Percentiles rank a stretch among this genome's conserved stretches.
Conservation (phyloP, 352 stramenopile genomes). For the Thalassiosira livingstoniorum region DNA sequence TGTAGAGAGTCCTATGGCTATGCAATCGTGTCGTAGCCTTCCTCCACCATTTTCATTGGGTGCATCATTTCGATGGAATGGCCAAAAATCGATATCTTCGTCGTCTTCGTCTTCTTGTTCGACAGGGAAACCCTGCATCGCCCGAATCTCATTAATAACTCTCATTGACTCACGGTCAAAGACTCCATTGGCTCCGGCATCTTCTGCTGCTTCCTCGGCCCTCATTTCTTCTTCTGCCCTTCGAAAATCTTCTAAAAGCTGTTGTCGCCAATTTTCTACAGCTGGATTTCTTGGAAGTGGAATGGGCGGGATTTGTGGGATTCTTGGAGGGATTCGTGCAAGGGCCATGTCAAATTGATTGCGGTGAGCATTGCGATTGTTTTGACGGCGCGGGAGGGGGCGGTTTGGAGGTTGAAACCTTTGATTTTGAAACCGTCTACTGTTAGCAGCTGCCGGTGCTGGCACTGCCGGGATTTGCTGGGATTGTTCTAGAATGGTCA, state of each 20-base stretch:
- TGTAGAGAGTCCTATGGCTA: slow-evolving; percentile 83
- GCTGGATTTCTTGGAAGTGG: too few species aligned
- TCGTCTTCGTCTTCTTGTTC: too few species aligned
- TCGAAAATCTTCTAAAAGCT: too few species aligned
- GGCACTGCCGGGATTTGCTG: not conserved
- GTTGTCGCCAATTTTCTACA: too few species aligned
- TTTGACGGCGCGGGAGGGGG: not conserved
- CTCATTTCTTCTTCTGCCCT: too few species aligned
- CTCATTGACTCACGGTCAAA: not conserved
- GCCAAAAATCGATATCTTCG: not conserved
- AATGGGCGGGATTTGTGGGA: not conserved
- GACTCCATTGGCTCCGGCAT: too few species aligned
- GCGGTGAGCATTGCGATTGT: not conserved
- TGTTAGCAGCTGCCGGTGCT: not conserved
- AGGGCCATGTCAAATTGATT: not conserved
- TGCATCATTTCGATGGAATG: not conserved
- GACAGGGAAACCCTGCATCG: too few species aligned
- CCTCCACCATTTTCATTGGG: not conserved
- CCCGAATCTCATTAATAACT: too few species aligned
- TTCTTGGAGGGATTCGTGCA: not conserved
- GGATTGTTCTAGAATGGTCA: slow-evolving; percentile 66
- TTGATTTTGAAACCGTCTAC: not conserved
- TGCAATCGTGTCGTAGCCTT: slow-evolving; percentile 67
- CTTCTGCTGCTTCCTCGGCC: too few species aligned
- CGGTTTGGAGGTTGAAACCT: not conserved